Percentiles rank a stretch among this genome's conserved stretches.
Conservation (phyloP, 768 basidiomycete species). For the Tylopilus sp. region DNA sequence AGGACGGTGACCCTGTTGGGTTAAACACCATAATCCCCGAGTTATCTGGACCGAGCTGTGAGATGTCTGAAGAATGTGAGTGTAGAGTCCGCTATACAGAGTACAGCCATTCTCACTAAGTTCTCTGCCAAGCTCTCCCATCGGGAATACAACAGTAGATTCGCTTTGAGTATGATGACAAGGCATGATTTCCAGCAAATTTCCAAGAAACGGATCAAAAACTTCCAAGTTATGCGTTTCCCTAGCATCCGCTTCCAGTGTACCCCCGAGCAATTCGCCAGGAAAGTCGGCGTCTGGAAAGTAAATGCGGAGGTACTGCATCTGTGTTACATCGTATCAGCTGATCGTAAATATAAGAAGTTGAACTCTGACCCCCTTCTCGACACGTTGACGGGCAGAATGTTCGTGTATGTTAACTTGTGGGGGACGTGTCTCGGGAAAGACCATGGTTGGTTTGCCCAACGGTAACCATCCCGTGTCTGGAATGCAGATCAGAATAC, state of each 20-base stretch:
- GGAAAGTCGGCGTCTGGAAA: conserved; percentile 75
- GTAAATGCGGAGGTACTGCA: conserved; percentile 66
- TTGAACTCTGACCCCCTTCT: conserved; percentile 55
- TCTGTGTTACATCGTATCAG: conserved; percentile 37
- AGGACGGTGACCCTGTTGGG: conserved; percentile 40
- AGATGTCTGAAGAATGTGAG: conserved; percentile 43
- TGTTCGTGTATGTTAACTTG: conserved; percentile 28
- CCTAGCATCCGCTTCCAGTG: conserved; percentile 47
- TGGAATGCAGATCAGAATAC: conserved; percentile 16
- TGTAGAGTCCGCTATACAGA: not conserved
- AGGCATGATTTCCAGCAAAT: conserved; percentile 44
- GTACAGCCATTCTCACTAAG: conserved; percentile 49
- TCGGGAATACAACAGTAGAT: conserved; percentile 52
- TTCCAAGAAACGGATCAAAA: conserved; percentile 61
- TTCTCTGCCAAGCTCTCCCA: conserved; percentile 55
- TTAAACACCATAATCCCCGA: conserved; percentile 18
- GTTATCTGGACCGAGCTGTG: conserved; percentile 32
- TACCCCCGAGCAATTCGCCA: conserved; percentile 58
- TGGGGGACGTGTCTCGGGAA: conserved; percentile 54
- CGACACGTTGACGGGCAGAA: conserved; percentile 48
- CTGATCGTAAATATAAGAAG: not conserved
- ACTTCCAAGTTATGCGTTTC: conserved; percentile 31
- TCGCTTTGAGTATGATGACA: conserved; percentile 25
- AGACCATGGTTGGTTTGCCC: conserved; percentile 41
- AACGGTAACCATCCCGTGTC: conserved; percentile 31